Percentiles rank a stretch among this genome's conserved stretches.
Conservation (phyloP, 1,284 basidiomycete genomes). For the Pascua guehoae region DNA sequence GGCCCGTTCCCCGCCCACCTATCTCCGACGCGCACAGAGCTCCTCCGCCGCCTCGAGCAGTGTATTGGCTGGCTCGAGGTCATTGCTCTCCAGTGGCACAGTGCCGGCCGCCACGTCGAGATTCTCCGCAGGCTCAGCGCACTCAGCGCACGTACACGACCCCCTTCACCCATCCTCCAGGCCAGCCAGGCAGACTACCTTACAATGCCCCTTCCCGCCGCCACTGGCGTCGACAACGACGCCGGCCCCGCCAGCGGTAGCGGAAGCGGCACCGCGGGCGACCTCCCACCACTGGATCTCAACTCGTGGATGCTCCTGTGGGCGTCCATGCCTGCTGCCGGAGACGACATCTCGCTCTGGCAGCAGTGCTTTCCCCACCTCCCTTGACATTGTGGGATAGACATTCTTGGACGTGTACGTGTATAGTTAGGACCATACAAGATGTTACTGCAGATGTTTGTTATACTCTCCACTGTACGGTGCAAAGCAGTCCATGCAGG, state of each 20-base stretch:
- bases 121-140: conserved; percentile 16
- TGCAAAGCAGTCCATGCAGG: no score
- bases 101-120: conserved; percentile 18
- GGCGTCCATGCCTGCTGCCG: conserved; percentile 19
- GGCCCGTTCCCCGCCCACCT: background rate
- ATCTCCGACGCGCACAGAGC: conserved; percentile 5
- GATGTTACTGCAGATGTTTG: no score
- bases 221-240: background rate
- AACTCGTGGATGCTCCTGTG: conserved; percentile 21
- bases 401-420: background rate
- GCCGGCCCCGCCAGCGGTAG: background rate
- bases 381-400: background rate
- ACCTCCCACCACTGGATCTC: conserved; percentile 8
- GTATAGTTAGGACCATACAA: no score
- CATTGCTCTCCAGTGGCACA: conserved; percentile 17
- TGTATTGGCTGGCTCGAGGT: conserved; percentile 19
- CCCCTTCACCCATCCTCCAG: conserved; percentile 4
- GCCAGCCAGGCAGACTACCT: no score
- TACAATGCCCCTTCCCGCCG: no score
- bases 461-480: no score
- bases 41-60: conserved; percentile 13
- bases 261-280: background rate
- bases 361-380: conserved; percentile 18
- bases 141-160: conserved; percentile 9
- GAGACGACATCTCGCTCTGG: conserved; percentile 19